Base-by-base conservation (phyloP, 805 yeast genomes). In the Lipomyces yamadae region DNA sequence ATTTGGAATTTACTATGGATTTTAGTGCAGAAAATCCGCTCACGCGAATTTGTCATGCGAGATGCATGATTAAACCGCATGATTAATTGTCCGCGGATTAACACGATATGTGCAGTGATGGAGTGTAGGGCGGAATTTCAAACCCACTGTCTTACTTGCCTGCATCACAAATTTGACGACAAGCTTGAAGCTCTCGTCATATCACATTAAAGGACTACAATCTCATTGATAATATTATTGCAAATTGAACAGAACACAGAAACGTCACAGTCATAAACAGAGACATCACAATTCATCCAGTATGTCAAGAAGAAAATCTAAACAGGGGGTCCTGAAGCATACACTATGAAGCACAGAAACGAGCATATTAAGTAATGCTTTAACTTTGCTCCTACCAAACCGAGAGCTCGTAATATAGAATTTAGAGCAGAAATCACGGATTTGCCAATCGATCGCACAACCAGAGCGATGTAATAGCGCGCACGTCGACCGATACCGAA, bases 321-420 rank as follows among this genome's bases (percentile, higher is more conserved):
- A 42, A n/a, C 48, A 5, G 57, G 33, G 3, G 64, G 65, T 34
- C 50, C 56, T 3, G 37, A 10, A 4, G 57, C 35, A 35, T 56
- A 62, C 32, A 62, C 61, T n/a, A 53, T 54, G 33, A 56, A 62
- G 61, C 65, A 62, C 24, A 62, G 33, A 34, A 62, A 2, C 18
- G 56, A 57, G n/a, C 55, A 42, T n/a, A 62, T 15, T 13, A 48
- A 24, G 18, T 15, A 56, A 37, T 57, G 57, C 52, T 62, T 62
- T 30, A 48, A 29, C 30, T 29, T 42, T 3, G n/a, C n/a, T 8
- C 18, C 24, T 4, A 29, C 52, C 57, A 56, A 48, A 10, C 42
- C 42, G 11, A 56, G 2, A 29, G 57, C 61, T 5, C 15, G 45
- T n/a, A 13, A 50, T 18, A 50, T 34, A 33, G 30, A 32, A 30